Evolutionary conservation across 2,329 filamentous ascomycete genomes (phyloP).

Genomic region (Colletotrichum tanaceti): DNA sequence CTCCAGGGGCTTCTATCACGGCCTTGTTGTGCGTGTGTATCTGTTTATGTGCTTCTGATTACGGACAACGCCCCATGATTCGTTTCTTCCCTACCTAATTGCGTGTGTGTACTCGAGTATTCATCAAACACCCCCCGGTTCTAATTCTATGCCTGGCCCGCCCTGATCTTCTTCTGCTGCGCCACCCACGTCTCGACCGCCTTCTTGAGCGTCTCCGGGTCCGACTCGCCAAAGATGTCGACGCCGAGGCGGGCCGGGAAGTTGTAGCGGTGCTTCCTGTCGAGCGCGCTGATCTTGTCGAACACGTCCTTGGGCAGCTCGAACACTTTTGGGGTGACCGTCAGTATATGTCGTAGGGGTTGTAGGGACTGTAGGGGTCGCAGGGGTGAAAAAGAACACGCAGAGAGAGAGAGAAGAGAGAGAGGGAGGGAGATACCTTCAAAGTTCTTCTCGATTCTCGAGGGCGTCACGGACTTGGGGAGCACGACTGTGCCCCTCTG

Average conservation of each 20-base stretch:
- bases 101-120: no score
- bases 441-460: slow-evolving; percentile 62
- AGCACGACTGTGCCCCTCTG: slow-evolving; percentile 65
- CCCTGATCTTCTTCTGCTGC: slow-evolving; percentile 48
- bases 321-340: no score
- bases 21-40: not conserved
- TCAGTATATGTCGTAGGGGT: no score
- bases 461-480: slow-evolving; percentile 65
- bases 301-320: slow-evolving; percentile 52
- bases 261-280: slow-evolving; percentile 56
- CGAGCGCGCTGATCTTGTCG: slow-evolving; percentile 53
- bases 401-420: no score
- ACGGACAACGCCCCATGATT: no score
- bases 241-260: slow-evolving; percentile 56
- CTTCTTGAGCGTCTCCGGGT: slow-evolving; percentile 51
- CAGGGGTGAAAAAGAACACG: no score
- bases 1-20: not conserved
- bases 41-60: not conserved
- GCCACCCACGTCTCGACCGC: slow-evolving; percentile 51
- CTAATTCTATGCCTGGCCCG: slow-evolving; percentile 12
- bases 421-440: no score
- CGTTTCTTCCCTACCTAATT: no score
- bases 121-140: no score
- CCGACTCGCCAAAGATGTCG: slow-evolving; percentile 57
- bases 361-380: no score